A percentile compares a stretch with the other conserved stretches of the same genome.
Evolutionary conservation across 2,329 filamentous ascomycete genomes (phyloP).

Genomic region (Fusarium cicatricum): DNA sequence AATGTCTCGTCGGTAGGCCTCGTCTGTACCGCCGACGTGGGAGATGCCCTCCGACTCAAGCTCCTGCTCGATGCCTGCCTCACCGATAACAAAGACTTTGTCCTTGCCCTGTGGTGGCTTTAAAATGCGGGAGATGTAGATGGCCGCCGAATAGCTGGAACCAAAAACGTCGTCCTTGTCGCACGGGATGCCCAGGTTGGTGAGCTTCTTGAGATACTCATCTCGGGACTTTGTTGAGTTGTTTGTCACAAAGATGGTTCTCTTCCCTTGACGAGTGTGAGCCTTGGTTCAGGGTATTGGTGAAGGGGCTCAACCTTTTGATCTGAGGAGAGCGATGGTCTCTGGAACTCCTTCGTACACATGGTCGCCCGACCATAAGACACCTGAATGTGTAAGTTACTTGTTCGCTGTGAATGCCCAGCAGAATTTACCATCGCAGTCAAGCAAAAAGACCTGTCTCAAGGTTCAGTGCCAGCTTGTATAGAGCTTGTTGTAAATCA

Average conservation of each 20-base stretch:
- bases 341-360: constrained; percentile 86
- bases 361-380: constrained; percentile 95
- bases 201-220: constrained; percentile 93
- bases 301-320: constrained; percentile 67
- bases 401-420: no score
- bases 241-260: constrained; percentile 95
- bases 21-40: constrained; percentile 88
- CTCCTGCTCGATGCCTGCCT: constrained; percentile 90
- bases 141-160: constrained; percentile 91
- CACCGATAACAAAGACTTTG: constrained; percentile 94
- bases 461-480: neutral
- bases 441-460: constrained; percentile 84
- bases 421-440: constrained; percentile 83
- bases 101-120: constrained; percentile 79
- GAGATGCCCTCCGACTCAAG: constrained; percentile 79
- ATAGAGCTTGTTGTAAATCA: constrained; percentile 38
- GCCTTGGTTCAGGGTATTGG: constrained; percentile 2
- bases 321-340: constrained; percentile 82
- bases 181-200: constrained; percentile 79
- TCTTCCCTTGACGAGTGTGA: constrained; percentile 71
- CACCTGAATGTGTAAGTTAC: constrained; percentile 64
- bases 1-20: constrained; percentile 78
- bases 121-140: constrained; percentile 96
- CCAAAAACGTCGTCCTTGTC: constrained; percentile 92
- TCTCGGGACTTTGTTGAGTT: constrained; percentile 96